Evolutionary conservation across 2,329 filamentous ascomycete genomes (phyloP), one percentile per base, ranked within the genome.

Genomic region (Calonectria montana): DNA sequence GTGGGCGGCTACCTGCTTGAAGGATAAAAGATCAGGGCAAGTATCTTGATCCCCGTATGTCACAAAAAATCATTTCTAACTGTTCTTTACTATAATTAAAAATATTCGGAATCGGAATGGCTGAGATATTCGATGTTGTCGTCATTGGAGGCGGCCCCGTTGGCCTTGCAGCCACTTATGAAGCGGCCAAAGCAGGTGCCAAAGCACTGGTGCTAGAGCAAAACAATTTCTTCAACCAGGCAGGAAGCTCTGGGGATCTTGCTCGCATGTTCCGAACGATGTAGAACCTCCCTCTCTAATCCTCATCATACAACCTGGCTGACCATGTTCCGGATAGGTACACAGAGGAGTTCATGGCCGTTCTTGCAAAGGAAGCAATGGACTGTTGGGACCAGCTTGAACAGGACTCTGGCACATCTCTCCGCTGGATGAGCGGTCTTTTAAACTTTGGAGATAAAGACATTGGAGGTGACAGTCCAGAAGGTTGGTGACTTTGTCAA

Each of bases 361-460:
- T 50, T 10, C 29, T 71, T 15, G 69, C 69, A 8, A 67, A 67
- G 27, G 50, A 37, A 4, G 41, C 57, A 2, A 71, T 71, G 69
- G 39, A 64, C 2, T 23, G 35, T 31, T 71, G 69, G 69, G 65
- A 71, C 57, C 55, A 45, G 4, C 64, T 71, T 18, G 69, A 71
- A 48, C 64, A 47, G 4, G 69, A 71, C 41, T 47, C 69, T 8
- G 57, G 69, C 18, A 23, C 53, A 27, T 68, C 69, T 8, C 57
- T 71, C 9, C 57, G 69, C 3, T 57, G 9, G 57, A 68, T 71
- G 69, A 67, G 45, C 8, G 69, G 69, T n/a, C 64, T 71, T 10
- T 47, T 80, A 82, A 59, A 65, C 18, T 64, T 59, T 41, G 67
- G 59, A 31, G 67, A 65, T 5, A n/a, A 59, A 21, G 9, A 35